Conservation (phyloP, 768 basidiomycete species). For the Chalciporus pseudorubinellus region DNA sequence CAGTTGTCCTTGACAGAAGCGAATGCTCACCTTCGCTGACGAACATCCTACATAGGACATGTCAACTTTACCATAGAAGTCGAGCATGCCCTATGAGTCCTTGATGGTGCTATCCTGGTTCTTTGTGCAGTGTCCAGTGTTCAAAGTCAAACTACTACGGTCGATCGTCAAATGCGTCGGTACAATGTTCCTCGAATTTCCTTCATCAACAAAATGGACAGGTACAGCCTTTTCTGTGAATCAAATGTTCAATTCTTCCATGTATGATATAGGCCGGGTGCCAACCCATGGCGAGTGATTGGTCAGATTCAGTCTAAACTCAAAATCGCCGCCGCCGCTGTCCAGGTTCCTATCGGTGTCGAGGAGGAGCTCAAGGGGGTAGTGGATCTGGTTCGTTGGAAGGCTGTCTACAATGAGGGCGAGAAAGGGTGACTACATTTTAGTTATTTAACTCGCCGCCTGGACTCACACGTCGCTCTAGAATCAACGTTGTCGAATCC, state of each 20-base stretch:
- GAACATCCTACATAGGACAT: conserved; percentile 60
- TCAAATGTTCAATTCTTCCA: too few species aligned
- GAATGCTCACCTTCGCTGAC: not conserved
- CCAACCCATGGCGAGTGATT: conserved; percentile 95
- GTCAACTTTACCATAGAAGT: conserved; percentile 99
- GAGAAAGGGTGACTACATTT: conserved; percentile 77
- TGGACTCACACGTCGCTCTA: conserved; percentile 31
- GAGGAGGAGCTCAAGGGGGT: conserved; percentile 89
- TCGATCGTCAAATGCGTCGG: conserved; percentile 97
- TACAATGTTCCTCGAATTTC: conserved; percentile 95
- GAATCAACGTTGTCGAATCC: conserved; percentile 72
- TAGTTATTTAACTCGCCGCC: not conserved
- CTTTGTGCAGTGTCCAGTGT: conserved; percentile 97
- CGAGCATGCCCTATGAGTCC: conserved; percentile 90
- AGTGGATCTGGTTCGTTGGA: conserved; percentile 93
- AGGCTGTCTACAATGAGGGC: conserved; percentile 92
- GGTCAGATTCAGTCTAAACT: conserved; percentile 90
- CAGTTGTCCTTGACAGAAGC: not conserved
- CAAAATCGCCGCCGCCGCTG: conserved; percentile 88
- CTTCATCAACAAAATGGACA: conserved; percentile 99
- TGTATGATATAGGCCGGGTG: conserved; percentile 66
- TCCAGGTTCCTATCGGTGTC: conserved; percentile 91
- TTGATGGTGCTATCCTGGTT: conserved; percentile 96
- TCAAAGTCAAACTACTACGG: conserved; percentile 97
- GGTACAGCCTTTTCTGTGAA: conserved; percentile 40